These are phyloP conservation scores for Fallopia convolvulus DNA, from an alignment of 148 eudicot species.

Conservation along the genomic window DNA sequence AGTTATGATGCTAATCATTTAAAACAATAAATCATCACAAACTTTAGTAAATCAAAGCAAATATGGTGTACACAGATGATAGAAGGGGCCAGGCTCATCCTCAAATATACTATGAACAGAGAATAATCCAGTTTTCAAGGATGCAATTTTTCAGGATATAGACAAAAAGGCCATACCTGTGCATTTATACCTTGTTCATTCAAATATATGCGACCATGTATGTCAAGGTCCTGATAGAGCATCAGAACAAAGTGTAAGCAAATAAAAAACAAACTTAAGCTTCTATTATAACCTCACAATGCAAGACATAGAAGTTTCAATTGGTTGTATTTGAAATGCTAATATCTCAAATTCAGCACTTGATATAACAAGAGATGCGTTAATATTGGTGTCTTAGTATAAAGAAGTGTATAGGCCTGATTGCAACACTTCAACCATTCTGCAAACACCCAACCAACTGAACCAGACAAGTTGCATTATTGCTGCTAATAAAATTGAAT, in stretches of 20 bases:
- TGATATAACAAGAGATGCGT: neutral
- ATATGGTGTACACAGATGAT: neutral
- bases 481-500: neutral
- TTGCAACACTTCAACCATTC: neutral
- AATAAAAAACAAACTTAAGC: neutral
- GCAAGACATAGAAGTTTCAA: neutral
- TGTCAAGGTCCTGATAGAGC: constrained; percentile 55
- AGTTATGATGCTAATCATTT: neutral
- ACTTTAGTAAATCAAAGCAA: neutral
- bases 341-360: neutral
- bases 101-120: neutral
- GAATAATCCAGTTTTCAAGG: neutral
- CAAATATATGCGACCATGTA: constrained; percentile 82
- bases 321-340: neutral
- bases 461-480: neutral
- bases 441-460: neutral
- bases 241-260: constrained; percentile 14
- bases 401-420: neutral
- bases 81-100: neutral
- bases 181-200: constrained; percentile 93
- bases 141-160: neutral
- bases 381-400: neutral
- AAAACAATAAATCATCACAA: neutral
- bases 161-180: constrained; percentile 47
- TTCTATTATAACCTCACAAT: neutral